Conservation (phyloP, 73 alveolate genomes). For the Paramecium octaurelia region DNA sequence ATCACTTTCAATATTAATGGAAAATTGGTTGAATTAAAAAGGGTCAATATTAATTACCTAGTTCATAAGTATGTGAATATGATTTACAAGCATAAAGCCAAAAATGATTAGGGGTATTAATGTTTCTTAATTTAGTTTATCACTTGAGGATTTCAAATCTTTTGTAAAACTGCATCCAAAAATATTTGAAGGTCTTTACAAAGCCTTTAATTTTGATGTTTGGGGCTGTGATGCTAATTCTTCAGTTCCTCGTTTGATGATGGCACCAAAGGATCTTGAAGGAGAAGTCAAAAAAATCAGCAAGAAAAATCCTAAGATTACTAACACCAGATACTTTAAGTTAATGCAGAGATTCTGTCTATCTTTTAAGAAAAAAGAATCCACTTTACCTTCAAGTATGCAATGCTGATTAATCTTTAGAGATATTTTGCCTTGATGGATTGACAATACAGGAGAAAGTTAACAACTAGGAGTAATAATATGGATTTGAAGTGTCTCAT, state of each 20-base stretch:
- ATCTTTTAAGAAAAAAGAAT: background rate
- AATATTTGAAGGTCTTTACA: conserved; percentile 15
- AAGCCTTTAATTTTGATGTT: conserved; percentile 39
- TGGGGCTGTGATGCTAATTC: background rate
- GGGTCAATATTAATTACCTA: conserved; percentile 12
- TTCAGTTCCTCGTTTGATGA: background rate
- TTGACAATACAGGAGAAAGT: background rate
- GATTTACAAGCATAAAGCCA: background rate
- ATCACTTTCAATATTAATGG: conserved; percentile 19
- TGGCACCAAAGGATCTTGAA: background rate
- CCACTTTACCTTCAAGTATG: background rate
- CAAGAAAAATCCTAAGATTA: background rate
- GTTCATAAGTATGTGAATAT: conserved; percentile 25
- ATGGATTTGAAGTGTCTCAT: conserved; percentile 47
- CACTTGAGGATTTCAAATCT: background rate
- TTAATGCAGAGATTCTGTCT: conserved; percentile 12
- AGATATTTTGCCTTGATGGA: conserved; percentile 33
- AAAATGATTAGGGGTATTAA: background rate
- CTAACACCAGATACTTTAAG: background rate
- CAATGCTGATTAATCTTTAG: background rate
- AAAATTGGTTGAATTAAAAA: conserved; percentile 22
- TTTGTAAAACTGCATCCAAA: conserved; percentile 29
- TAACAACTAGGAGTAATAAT: background rate
- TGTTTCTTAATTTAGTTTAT: background rate
- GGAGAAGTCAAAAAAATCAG: background rate